These are phyloP conservation scores for Suillus discolor DNA, from an alignment of 768 basidiomycete species.

Conservation along the genomic window DNA sequence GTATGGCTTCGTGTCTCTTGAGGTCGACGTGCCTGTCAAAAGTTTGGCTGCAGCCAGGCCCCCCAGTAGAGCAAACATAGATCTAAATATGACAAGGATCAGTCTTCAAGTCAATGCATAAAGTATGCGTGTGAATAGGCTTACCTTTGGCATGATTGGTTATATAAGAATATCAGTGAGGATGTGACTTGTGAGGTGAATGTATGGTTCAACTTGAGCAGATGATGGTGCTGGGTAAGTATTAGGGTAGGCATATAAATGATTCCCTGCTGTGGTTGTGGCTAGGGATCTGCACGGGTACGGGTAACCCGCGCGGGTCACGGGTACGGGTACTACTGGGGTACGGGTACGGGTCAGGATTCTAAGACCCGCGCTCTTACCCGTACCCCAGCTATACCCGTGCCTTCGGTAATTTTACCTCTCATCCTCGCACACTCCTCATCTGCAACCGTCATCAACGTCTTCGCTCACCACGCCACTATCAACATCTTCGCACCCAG, in stretches of 20 bases:
- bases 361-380: too few species aligned
- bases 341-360: too few species aligned
- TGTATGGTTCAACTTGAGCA: background rate
- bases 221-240: background rate
- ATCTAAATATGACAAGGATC: slow-evolving; percentile 10
- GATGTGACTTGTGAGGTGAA: background rate
- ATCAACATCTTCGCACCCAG: too few species aligned
- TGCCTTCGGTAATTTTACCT: too few species aligned
- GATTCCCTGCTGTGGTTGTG: background rate
- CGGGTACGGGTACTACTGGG: too few species aligned
- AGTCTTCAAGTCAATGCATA: background rate
- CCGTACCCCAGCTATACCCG: too few species aligned
- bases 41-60: slow-evolving; percentile 11
- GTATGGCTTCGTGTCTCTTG: too few species aligned
- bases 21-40: slow-evolving; percentile 13
- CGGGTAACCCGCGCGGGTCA: too few species aligned
- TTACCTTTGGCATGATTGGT: background rate
- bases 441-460: too few species aligned
- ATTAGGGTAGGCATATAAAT: background rate
- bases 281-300: too few species aligned
- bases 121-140: background rate
- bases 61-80: slow-evolving; percentile 12
- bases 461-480: too few species aligned
- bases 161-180: background rate
- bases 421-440: too few species aligned